A percentile compares a stretch with the other conserved stretches of the same genome.
Evolutionary conservation across 176 grass and related monocot species (phyloP).

Genomic region (Hordeum marinum): DNA sequence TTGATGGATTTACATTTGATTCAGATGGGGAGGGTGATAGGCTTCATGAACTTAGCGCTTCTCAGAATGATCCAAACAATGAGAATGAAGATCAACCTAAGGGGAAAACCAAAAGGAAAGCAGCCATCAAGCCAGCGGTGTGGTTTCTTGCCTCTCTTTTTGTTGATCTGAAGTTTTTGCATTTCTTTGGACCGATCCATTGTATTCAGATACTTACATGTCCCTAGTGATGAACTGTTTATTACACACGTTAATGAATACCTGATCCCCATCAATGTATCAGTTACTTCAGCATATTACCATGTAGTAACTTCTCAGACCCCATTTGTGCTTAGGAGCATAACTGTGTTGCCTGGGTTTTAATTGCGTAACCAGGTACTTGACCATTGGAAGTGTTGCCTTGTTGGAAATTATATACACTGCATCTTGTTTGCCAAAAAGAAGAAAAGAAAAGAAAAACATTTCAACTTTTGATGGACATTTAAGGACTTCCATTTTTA

Average conservation of each 20-base stretch:
- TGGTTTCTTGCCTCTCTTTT: slow-evolving; percentile 7
- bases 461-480: not conserved
- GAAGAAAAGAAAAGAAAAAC: too few species aligned
- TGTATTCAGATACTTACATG: not conserved
- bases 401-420: not conserved
- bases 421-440: not conserved
- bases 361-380: not conserved
- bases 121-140: slow-evolving; percentile 39
- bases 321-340: not conserved
- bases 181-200: not conserved
- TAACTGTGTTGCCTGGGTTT: not conserved
- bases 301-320: not conserved
- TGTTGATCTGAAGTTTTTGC: not conserved
- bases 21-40: slow-evolving; percentile 79
- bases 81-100: slow-evolving; percentile 59
- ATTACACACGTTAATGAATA: not conserved
- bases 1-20: slow-evolving; percentile 89
- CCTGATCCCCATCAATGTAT: not conserved
- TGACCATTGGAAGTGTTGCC: not conserved
- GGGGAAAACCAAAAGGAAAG: slow-evolving; percentile 69
- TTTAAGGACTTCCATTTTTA: not conserved
- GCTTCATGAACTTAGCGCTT: slow-evolving; percentile 33
- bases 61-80: slow-evolving; percentile 65
- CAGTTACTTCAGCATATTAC: not conserved
- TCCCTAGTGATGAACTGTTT: not conserved